phyloP scores from a whole-genome alignment of 768 basidiomycete species.

The Thelephora ganbajun region DNA sequence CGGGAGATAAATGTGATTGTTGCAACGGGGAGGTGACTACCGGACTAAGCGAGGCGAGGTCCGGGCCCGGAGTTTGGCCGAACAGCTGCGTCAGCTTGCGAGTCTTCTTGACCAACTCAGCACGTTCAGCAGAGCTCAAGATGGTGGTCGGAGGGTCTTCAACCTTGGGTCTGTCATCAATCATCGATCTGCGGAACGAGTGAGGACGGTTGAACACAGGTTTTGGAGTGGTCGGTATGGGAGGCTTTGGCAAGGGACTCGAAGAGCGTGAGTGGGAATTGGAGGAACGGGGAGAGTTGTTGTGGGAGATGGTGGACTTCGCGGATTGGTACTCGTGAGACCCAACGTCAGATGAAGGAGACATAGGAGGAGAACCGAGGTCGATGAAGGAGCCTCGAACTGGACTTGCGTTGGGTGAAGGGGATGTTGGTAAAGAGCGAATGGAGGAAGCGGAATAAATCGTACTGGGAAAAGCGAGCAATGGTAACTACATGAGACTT shows the following conservation, averaged over 20 bases:
- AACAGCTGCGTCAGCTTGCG: slow-evolving; percentile 76
- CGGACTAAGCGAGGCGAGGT: neutral
- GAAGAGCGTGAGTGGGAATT: slow-evolving; percentile 15
- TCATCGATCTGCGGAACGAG: slow-evolving; percentile 2
- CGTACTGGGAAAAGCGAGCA: neutral
- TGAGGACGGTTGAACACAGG: slow-evolving; percentile 25
- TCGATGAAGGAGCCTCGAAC: slow-evolving; percentile 35
- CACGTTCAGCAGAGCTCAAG: slow-evolving; percentile 49
- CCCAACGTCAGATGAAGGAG: slow-evolving; percentile 1
- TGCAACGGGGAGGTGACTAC: neutral
- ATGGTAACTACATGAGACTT: slow-evolving; percentile 7
- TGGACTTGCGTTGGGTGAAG: neutral
- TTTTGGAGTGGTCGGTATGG: slow-evolving; percentile 32
- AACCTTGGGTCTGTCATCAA: slow-evolving; percentile 2
- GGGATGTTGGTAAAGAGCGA: slow-evolving; percentile 3
- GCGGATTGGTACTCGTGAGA: slow-evolving; percentile 2
- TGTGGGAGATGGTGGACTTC: slow-evolving; percentile 7
- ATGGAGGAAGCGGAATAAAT: slow-evolving; percentile 5
- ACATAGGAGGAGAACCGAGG: slow-evolving; percentile 13
- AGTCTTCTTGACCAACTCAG: slow-evolving; percentile 56
- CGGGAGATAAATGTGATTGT: neutral
- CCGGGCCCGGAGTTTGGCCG: slow-evolving; percentile 39
- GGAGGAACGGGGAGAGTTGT: slow-evolving; percentile 16
- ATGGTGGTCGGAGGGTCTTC: slow-evolving; percentile 32
- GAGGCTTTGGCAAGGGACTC: slow-evolving; percentile 23